Percentiles rank a stretch among this genome's conserved stretches.
phyloP scores from a whole-genome alignment of 2,329 filamentous ascomycete species.

The Ophiocordyceps australis region DNA sequence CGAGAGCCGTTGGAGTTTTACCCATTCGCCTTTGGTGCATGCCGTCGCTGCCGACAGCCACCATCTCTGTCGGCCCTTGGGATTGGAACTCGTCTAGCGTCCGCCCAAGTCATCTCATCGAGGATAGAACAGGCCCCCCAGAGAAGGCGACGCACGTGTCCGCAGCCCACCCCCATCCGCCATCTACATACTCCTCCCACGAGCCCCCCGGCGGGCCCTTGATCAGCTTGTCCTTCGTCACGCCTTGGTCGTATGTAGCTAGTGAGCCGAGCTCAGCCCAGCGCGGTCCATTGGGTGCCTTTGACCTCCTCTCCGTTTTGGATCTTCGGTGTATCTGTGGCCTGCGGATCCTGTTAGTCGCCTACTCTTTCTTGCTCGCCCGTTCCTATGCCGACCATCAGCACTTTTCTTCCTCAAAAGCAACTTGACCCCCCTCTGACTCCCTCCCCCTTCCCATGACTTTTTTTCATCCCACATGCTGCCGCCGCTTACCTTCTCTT shows the following conservation, averaged over 20 bases:
- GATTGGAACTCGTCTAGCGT: slow-evolving; percentile 3
- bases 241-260: slow-evolving; percentile 3
- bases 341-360: slow-evolving; percentile 3
- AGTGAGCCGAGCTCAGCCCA: slow-evolving; percentile 6
- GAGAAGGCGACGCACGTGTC: slow-evolving; percentile 4
- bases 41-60: slow-evolving; percentile 6
- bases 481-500: too few relatives aligned
- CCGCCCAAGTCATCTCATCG: slow-evolving; percentile 4
- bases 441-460: not conserved
- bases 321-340: slow-evolving; percentile 5
- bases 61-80: too few relatives aligned
- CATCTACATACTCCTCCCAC: too few relatives aligned
- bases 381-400: too few relatives aligned
- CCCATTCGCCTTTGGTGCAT: too few relatives aligned
- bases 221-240: too few relatives aligned
- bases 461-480: too few relatives aligned
- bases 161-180: slow-evolving; percentile 3
- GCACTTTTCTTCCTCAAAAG: slow-evolving; percentile 8
- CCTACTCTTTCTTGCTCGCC: slow-evolving; percentile 1
- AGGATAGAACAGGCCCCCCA: slow-evolving; percentile 1
- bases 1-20: slow-evolving; percentile 5
- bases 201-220: too few relatives aligned
- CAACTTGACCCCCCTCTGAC: slow-evolving; percentile 5
- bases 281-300: slow-evolving; percentile 5
- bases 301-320: slow-evolving; percentile 5